These are phyloP conservation scores for Pestalotiopsis sp. DNA, from an alignment of 2,329 filamentous ascomycete species.

Conservation along the genomic window DNA sequence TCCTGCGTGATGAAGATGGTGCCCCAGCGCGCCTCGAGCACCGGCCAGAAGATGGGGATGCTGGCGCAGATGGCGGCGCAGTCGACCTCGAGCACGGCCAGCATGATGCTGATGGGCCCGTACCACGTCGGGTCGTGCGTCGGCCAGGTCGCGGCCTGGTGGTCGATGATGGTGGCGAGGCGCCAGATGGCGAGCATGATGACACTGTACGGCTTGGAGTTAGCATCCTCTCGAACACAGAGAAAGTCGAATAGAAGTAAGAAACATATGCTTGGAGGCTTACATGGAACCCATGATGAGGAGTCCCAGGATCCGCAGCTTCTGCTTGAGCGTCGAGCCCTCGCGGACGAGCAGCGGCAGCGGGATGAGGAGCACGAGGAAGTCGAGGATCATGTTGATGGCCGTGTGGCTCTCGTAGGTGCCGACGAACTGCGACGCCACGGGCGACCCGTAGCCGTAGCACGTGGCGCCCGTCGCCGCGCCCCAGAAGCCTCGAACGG, in stretches of 20 bases:
- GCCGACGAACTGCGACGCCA: constrained; percentile 26
- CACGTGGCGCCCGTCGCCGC: constrained; percentile 20
- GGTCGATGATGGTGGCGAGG: constrained; percentile 30
- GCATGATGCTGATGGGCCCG: constrained; percentile 28
- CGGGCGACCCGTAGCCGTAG: constrained; percentile 33
- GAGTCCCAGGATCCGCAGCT: constrained; percentile 6
- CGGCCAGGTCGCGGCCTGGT: constrained; percentile 32
- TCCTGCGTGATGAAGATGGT: constrained; percentile 32
- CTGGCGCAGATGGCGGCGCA: constrained; percentile 29
- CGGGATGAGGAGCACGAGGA: constrained; percentile 15
- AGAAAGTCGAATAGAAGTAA: not conserved
- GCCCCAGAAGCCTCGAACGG: constrained; percentile 23
- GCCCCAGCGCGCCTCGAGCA: constrained; percentile 25
- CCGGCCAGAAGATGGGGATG: constrained; percentile 32
- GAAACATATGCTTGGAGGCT: not conserved
- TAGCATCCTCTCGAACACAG: not conserved
- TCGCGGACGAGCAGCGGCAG: constrained; percentile 10
- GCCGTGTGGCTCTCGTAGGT: constrained; percentile 35
- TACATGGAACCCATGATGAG: constrained; percentile 15
- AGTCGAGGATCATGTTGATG: constrained; percentile 35
- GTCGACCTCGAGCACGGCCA: constrained; percentile 29
- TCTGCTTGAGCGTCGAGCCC: constrained; percentile 6
- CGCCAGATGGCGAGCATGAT: constrained; percentile 35
- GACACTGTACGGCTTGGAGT: constrained; percentile 19
- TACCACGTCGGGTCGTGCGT: constrained; percentile 38